phyloP scores from a whole-genome alignment of 176 grass and related monocot genomes.

The Chrysopogon serrulatus region DNA sequence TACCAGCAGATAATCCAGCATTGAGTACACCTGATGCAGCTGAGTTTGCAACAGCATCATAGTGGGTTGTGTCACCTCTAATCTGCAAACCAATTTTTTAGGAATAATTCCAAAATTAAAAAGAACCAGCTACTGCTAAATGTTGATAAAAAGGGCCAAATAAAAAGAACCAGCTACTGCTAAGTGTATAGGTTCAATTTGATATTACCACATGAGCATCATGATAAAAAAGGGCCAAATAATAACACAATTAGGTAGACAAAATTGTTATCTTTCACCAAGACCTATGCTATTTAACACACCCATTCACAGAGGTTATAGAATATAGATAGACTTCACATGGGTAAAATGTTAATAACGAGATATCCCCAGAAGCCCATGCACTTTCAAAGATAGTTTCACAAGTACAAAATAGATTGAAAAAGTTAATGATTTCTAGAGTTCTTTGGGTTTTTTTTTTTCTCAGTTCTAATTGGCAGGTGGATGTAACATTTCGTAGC shows the following conservation, averaged over 20 bases:
- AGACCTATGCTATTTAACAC: neutral
- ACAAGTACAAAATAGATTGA: neutral
- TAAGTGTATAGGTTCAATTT: neutral
- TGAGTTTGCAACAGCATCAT: constrained; percentile 97
- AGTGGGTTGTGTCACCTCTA: constrained; percentile 95
- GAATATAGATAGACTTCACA: neutral
- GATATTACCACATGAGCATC: neutral
- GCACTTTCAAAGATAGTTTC: neutral
- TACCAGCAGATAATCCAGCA: constrained; percentile 82
- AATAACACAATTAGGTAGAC: neutral
- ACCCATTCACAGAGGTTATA: neutral
- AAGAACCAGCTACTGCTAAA: neutral
- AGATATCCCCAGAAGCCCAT: neutral
- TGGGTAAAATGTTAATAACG: neutral
- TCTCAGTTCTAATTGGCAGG: neutral
- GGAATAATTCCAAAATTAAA: neutral
- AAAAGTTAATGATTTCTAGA: neutral
- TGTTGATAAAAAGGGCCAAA: no score
- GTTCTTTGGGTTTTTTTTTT: neutral
- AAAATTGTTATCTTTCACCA: neutral
- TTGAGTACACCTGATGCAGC: constrained; percentile 86
- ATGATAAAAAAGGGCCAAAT: neutral
- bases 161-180: no score
- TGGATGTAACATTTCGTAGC: neutral
- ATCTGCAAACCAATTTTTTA: constrained; percentile 42